phyloP scores from a whole-genome alignment of 805 yeast species.

The Ogataea corticis region DNA sequence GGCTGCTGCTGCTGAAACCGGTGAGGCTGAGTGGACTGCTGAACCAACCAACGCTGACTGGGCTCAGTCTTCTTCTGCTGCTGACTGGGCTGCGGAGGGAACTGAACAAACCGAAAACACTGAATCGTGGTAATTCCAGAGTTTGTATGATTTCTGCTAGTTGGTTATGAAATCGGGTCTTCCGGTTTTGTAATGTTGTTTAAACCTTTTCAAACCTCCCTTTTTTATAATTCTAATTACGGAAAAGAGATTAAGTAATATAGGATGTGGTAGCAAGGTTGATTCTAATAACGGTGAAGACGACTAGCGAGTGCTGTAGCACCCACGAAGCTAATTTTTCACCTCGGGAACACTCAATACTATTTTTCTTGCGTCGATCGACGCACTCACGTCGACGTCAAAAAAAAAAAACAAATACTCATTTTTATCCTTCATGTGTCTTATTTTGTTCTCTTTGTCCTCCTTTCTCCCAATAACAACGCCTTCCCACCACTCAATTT shows the following conservation, averaged over 20 bases:
- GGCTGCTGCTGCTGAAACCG: conserved; percentile 65
- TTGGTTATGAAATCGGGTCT: neutral
- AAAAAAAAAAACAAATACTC: too few species aligned
- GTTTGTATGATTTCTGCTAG: conserved; percentile 19
- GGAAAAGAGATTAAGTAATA: conserved; percentile 11
- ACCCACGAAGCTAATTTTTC: neutral
- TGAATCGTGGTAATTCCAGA: conserved; percentile 35
- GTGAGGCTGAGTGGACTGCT: conserved; percentile 58
- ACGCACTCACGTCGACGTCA: neutral
- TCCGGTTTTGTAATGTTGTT: conserved; percentile 7
- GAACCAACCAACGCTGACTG: conserved; percentile 72
- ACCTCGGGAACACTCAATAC: neutral
- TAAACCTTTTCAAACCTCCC: conserved; percentile 7
- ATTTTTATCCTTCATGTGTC: too few species aligned
- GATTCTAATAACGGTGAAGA: too few species aligned
- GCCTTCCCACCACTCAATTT: too few species aligned
- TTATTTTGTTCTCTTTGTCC: too few species aligned
- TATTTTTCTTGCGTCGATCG: conserved; percentile 2
- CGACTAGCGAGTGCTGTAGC: too few species aligned
- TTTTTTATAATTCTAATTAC: conserved; percentile 9
- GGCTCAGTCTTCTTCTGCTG: conserved; percentile 58
- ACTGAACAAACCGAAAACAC: conserved; percentile 56
- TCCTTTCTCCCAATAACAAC: too few species aligned
- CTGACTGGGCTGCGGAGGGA: conserved; percentile 57
- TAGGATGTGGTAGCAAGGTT: too few species aligned